These are phyloP conservation scores for Emmonsiellopsis sp. DNA, from an alignment of 2,329 filamentous ascomycete genomes.

Conservation along the genomic window DNA sequence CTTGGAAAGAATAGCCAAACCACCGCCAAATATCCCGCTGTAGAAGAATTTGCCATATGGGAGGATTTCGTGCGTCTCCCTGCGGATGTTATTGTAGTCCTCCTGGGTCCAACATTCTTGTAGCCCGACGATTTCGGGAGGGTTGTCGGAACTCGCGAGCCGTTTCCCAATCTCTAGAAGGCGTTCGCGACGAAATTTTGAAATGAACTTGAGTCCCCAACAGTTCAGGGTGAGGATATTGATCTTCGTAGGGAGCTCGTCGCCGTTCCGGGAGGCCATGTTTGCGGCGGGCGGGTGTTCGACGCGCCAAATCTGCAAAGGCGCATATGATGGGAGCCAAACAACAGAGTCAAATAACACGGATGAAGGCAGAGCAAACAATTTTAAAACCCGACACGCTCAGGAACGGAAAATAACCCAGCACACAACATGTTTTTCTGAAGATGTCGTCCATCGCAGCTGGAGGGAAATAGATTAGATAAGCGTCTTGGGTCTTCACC, in stretches of 20 bases:
- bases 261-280: conserved; percentile 9
- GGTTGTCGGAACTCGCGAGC: conserved; percentile 57
- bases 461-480: neutral
- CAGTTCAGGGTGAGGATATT: conserved; percentile 86
- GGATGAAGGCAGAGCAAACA: neutral
- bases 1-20: conserved; percentile 77
- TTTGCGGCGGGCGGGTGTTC: neutral
- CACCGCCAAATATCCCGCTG: conserved; percentile 79
- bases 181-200: conserved; percentile 67
- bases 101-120: conserved; percentile 91
- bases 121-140: conserved; percentile 79
- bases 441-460: neutral
- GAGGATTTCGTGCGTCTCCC: conserved; percentile 62
- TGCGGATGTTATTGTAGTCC: conserved; percentile 71
- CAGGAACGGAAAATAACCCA: no score
- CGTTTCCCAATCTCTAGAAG: conserved; percentile 75
- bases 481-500: conserved; percentile 11
- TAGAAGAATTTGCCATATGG: conserved; percentile 92
- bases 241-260: conserved; percentile 45
- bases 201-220: conserved; percentile 89
- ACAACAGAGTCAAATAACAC: neutral
- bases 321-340: neutral
- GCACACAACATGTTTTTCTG: neutral
- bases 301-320: neutral
- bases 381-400: neutral